These are phyloP conservation scores for Pythium phragmiticola DNA, from an alignment of 352 stramenopile genomes.

Conservation along the genomic window DNA sequence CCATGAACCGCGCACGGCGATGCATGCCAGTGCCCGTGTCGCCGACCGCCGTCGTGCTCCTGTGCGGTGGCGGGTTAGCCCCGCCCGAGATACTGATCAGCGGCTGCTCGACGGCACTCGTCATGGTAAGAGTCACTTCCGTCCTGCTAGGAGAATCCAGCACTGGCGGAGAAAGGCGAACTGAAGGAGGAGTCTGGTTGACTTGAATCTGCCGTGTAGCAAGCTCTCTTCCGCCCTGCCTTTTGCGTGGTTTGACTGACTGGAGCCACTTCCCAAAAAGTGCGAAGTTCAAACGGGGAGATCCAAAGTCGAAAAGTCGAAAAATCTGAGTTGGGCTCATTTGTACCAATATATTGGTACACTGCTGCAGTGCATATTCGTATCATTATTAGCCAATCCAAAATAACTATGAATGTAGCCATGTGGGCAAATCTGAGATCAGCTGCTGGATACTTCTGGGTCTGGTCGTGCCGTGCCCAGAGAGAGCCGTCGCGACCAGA, in stretches of 20 bases:
- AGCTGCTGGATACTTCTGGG: too few species aligned
- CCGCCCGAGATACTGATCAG: constrained; percentile 26
- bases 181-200: neutral
- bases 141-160: constrained; percentile 2
- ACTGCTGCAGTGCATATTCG: too few species aligned
- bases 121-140: constrained; percentile 12
- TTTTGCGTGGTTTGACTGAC: constrained; percentile 11
- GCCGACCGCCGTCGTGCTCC: constrained; percentile 11
- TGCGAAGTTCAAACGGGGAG: constrained; percentile 5
- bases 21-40: constrained; percentile 5
- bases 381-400: constrained; percentile 8
- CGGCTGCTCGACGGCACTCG: constrained; percentile 28
- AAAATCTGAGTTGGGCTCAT: constrained; percentile 11
- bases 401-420: neutral
- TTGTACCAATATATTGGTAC: constrained; percentile 4
- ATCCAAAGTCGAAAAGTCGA: constrained; percentile 2
- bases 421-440: neutral
- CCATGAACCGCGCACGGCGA: constrained; percentile 48
- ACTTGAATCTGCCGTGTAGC: neutral
- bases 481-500: neutral
- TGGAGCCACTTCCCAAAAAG: constrained; percentile 17
- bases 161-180: neutral
- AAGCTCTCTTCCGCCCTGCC: constrained; percentile 4
- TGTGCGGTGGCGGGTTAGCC: constrained; percentile 33
- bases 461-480: too few species aligned